Base-by-base conservation (phyloP, 441 rosid genomes). In the Geranium incanum region DNA sequence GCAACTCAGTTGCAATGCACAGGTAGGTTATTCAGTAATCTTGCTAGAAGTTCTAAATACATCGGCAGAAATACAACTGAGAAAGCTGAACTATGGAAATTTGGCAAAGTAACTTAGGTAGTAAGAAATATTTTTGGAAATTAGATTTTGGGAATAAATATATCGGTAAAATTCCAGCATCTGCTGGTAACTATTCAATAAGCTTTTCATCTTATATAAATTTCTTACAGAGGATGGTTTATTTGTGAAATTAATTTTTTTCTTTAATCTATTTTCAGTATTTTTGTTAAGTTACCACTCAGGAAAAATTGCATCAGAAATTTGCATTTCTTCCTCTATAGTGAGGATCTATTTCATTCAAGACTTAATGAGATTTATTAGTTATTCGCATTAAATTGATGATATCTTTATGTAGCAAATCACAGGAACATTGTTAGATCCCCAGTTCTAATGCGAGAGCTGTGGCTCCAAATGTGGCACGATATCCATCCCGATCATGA, bases 391-490 rank as follows among this genome's bases (percentile, higher is more conserved):
- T 66, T 73, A 73, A 72, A 68, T 55, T 81, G 77, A 81, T 71
- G 38, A 33, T 69, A 41, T 77, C 73, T 72, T 78, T 62, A 68
- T 88, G 89, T 85, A 95, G 99, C 97, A 73, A 92, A 87, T 83
- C 99, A 92, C 87, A 84, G 97, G 92, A 89, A 90, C 80, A 92
- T 95, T 6, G 97, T 95, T 68, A 86, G 92, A 82, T 86, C 95
- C 39, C 91, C 95, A 21, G 92, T 81, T 76, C 83, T 95, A 66
- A 95, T 95, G 99, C 86, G 99, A 74, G 97, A 92, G 84, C 78
- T 95, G 81, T 95, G 99, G 99, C 99, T 95, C 79, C 95, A 95
- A 78, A 89, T 92, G 89, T 95, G 97, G 97, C 99, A 95, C 72
- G 96, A 92, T 78, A 85, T 88, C 76, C 87, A 84, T 77, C 88